Evolutionary conservation across 2,329 filamentous ascomycete species (phyloP), one percentile per base, ranked within the genome.

Genomic region (Calonectria multiphialidica): DNA sequence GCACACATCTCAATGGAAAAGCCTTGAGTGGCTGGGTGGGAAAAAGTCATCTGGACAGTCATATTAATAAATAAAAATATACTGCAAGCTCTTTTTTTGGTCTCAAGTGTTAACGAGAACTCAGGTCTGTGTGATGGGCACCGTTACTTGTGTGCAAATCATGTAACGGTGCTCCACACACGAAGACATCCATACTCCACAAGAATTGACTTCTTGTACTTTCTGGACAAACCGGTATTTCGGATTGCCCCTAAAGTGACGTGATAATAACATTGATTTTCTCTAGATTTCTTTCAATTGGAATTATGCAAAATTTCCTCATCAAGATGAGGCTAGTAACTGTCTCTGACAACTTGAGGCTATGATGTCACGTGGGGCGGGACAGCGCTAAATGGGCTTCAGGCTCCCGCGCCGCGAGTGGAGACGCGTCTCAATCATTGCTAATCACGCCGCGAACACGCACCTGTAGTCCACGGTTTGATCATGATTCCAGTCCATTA

Each of bases 381-480:
- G 23, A 33, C 47, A 35, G 15, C 55, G 21, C 37, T 45, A 61
- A 57, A 35, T 42, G 42, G 45, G 55, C 50, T 61, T 33, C 67
- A 71, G 69, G 71, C 70, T 57, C 66, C 70, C 75, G 72, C 59
- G 75, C 68, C 63, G 47, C 45, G 63, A 65, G 78, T 79, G 78
- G 78, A 66, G 78, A 79, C 78, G 78, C 77, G 70, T 64, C 50
- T 42, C 10, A 13, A 37, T 16, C 49, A 57, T 42, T 53, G 25
- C 70, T 53, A 35, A 66, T 25, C 50, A 61, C 45, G 61, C 30
- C 65, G 71, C 50, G 35, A 44, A 9, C 28, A 13, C 18, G 23
- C 23, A 42, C 21, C 62, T 23, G 21, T 2, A 47, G 55, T 8
- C 23, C n/a, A n/a, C 40, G 8, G 25, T 47, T 42, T 57, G 21